phyloP scores from a whole-genome alignment of 495 filamentous ascomycete genomes.

The Monascus purpureus region DNA sequence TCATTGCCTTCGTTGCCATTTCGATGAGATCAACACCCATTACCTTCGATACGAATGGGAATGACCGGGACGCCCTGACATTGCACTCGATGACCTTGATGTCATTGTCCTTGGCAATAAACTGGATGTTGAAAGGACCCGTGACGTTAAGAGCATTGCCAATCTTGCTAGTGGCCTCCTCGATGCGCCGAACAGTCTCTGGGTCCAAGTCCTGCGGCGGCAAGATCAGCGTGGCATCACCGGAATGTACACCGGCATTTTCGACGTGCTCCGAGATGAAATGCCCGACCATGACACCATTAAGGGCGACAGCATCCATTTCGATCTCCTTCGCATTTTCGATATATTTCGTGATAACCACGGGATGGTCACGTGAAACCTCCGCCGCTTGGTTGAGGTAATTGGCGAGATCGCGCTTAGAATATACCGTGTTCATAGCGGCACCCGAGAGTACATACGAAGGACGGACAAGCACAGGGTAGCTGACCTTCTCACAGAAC shows the following conservation, averaged over 20 bases:
- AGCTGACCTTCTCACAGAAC: conserved; percentile 80
- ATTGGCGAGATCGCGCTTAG: conserved; percentile 73
- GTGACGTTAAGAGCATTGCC: conserved; percentile 90
- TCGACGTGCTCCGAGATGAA: conserved; percentile 96
- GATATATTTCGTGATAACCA: conserved; percentile 99
- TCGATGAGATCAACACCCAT: conserved; percentile 98
- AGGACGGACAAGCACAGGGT: conserved; percentile 88
- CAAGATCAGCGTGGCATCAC: conserved; percentile 91
- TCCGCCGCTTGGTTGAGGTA: conserved; percentile 82
- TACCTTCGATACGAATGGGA: conserved; percentile 97
- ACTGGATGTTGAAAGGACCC: conserved; percentile 97
- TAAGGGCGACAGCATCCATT: conserved; percentile 83
- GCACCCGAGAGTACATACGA: conserved; percentile 97
- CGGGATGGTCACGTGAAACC: conserved; percentile 93
- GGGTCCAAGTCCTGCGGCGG: conserved; percentile 87
- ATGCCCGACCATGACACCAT: conserved; percentile 79
- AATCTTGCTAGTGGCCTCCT: conserved; percentile 91
- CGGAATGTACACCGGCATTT: conserved; percentile 95
- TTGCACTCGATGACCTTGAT: conserved; percentile 99
- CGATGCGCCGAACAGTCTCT: conserved; percentile 80
- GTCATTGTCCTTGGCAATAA: conserved; percentile 98
- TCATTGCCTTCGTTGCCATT: conserved; percentile 97
- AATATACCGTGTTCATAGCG: conserved; percentile 98
- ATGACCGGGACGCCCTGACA: conserved; percentile 87
- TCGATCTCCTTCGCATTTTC: conserved; percentile 96